Conservation (phyloP, 805 yeast genomes). For the Nematodospora valgi region DNA sequence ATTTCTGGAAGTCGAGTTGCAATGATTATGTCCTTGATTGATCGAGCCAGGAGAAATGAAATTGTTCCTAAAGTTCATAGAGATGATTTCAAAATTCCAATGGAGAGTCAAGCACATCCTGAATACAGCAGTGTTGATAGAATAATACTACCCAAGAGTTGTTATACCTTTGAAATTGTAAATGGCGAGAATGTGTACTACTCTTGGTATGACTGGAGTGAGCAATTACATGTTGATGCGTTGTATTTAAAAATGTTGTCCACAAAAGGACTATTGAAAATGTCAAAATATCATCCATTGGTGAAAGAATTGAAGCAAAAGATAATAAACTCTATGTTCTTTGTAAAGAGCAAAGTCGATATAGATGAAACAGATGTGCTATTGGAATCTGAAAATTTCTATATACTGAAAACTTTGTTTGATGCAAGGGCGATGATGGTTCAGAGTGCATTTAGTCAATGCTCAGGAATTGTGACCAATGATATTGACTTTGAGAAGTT, state of each 20-base stretch:
- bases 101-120: constrained; percentile 27
- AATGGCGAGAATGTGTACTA: constrained; percentile 13
- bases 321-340: constrained; percentile 20
- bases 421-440: constrained; percentile 33
- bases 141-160: constrained; percentile 18
- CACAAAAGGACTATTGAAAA: constrained; percentile 28
- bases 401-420: constrained; percentile 21
- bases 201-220: constrained; percentile 54
- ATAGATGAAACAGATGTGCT: constrained; percentile 14
- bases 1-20: constrained; percentile 20
- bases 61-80: constrained; percentile 23
- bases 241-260: constrained; percentile 34
- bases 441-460: constrained; percentile 24
- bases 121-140: constrained; percentile 14
- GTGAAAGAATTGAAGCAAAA: constrained; percentile 20
- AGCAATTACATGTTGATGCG: constrained; percentile 41
- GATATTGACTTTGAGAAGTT: constrained; percentile 26
- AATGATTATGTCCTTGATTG: constrained; percentile 34
- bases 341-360: constrained; percentile 18
- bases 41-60: constrained; percentile 19
- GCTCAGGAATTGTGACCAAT: constrained; percentile 17
- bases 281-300: constrained; percentile 30
- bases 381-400: constrained; percentile 24
- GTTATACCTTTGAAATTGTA: constrained; percentile 15
- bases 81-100: constrained; percentile 23